These are phyloP conservation scores for Termitomyces sp. DNA, from an alignment of 1,284 basidiomycete genomes.

Conservation along the genomic window DNA sequence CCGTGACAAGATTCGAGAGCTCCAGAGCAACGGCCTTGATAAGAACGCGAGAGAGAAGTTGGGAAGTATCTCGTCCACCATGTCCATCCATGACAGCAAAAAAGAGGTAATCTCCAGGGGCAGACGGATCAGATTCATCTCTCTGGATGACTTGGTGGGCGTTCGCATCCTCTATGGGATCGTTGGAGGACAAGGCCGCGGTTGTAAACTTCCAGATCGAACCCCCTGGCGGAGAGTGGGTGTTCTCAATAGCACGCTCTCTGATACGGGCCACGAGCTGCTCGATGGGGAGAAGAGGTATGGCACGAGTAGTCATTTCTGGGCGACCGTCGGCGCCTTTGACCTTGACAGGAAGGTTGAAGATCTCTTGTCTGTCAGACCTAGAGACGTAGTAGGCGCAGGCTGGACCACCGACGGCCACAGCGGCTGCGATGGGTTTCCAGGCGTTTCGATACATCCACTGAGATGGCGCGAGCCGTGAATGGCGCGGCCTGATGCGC, in stretches of 20 bases:
- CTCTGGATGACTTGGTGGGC: slow-evolving; percentile 68
- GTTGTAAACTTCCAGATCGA: slow-evolving; percentile 72
- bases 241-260: slow-evolving; percentile 46
- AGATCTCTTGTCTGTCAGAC: slow-evolving; percentile 34
- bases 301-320: slow-evolving; percentile 43
- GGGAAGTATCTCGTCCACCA: slow-evolving; percentile 77
- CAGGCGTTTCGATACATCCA: slow-evolving; percentile 60
- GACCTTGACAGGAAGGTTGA: slow-evolving; percentile 52
- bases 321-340: slow-evolving; percentile 56
- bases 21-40: slow-evolving; percentile 85
- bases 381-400: slow-evolving; percentile 42
- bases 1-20: slow-evolving; percentile 49
- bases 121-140: slow-evolving; percentile 49
- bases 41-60: slow-evolving; percentile 79
- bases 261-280: slow-evolving; percentile 56
- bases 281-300: slow-evolving; percentile 54
- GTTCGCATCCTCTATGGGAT: slow-evolving; percentile 87
- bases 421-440: slow-evolving; percentile 54
- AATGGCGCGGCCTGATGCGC: background rate
- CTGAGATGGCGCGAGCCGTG: background rate
- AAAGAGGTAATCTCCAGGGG: slow-evolving; percentile 72
- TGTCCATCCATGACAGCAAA: slow-evolving; percentile 95
- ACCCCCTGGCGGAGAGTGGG: slow-evolving; percentile 43
- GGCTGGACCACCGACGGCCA: slow-evolving; percentile 42
- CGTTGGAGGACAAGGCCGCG: slow-evolving; percentile 77